Evolutionary conservation across 805 yeast genomes (phyloP).

Genomic region (Cyberlindnera americana): DNA sequence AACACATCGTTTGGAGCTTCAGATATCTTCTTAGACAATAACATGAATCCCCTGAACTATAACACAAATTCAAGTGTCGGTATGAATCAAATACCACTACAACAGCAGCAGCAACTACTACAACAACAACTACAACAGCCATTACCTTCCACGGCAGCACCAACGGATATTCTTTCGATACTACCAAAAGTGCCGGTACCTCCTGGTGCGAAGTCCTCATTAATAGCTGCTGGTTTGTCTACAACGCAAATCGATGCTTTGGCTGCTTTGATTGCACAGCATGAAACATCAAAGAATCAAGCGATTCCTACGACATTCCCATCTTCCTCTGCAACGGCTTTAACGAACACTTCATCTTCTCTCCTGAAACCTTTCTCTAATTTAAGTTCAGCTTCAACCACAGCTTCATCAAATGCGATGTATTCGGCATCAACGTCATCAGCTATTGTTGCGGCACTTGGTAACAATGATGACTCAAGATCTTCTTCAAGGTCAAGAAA

Average conservation of each 20-base stretch:
- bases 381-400: not conserved
- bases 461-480: not conserved
- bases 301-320: not conserved
- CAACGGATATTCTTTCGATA: conserved; percentile 35
- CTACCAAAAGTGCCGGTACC: conserved; percentile 68
- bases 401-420: not conserved
- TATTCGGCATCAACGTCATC: not conserved
- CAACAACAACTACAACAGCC: conserved; percentile 3
- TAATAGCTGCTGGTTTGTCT: conserved; percentile 62
- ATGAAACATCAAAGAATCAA: conserved; percentile 37
- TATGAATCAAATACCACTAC: conserved; percentile 1
- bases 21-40: conserved; percentile 1
- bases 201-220: conserved; percentile 62
- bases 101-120: not conserved
- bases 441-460: not conserved
- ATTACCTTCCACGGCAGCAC: conserved; percentile 24
- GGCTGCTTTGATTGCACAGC: conserved; percentile 70
- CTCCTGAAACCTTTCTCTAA: not conserved
- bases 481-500: not conserved
- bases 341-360: no score
- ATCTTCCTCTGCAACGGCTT: not conserved
- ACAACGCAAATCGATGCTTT: conserved; percentile 70
- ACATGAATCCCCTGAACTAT: conserved; percentile 2
- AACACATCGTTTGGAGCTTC: not conserved
- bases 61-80: not conserved